Percentiles rank a stretch among this genome's conserved stretches.
These are phyloP conservation scores for Physcomitrellopsis africana DNA, from an alignment of 225 moss, liverwort and hornwort species.

Conservation along the genomic window DNA sequence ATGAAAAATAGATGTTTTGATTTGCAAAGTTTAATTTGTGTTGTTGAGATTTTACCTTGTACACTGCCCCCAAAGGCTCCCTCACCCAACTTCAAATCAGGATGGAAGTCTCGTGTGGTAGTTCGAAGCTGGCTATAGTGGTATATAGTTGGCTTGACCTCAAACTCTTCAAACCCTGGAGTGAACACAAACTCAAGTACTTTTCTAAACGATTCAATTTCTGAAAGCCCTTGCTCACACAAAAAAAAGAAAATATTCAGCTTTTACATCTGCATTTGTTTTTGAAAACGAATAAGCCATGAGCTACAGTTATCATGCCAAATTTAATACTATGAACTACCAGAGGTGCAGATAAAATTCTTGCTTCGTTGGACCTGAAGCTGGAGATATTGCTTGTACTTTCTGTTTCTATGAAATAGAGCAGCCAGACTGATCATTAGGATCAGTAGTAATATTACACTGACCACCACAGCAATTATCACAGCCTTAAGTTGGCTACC, in stretches of 20 bases:
- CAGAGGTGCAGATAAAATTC: background rate
- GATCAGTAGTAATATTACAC: background rate
- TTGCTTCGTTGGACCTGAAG: background rate
- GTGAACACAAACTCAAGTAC: background rate
- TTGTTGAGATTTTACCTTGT: slow-evolving; percentile 27
- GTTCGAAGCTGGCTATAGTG: slow-evolving; percentile 22
- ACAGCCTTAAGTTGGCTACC: background rate
- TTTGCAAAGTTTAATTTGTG: no score
- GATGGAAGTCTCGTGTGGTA: slow-evolving; percentile 32
- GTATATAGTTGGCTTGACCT: slow-evolving; percentile 38
- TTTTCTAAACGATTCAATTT: background rate
- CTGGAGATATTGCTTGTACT: slow-evolving; percentile 14
- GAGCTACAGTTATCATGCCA: background rate
- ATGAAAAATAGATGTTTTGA: no score
- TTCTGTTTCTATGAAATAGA: slow-evolving; percentile 8
- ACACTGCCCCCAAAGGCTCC: slow-evolving; percentile 42
- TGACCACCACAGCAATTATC: slow-evolving; percentile 12
- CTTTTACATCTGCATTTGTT: no score
- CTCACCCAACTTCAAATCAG: slow-evolving; percentile 14
- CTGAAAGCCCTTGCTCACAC: background rate
- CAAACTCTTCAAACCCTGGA: slow-evolving; percentile 31
- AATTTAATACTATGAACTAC: background rate
- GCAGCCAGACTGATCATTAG: background rate
- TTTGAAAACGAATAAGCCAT: background rate
- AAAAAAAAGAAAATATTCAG: no score